Evolutionary conservation across 2,329 filamentous ascomycete genomes (phyloP).

Genomic region (Madurella fahalii): DNA sequence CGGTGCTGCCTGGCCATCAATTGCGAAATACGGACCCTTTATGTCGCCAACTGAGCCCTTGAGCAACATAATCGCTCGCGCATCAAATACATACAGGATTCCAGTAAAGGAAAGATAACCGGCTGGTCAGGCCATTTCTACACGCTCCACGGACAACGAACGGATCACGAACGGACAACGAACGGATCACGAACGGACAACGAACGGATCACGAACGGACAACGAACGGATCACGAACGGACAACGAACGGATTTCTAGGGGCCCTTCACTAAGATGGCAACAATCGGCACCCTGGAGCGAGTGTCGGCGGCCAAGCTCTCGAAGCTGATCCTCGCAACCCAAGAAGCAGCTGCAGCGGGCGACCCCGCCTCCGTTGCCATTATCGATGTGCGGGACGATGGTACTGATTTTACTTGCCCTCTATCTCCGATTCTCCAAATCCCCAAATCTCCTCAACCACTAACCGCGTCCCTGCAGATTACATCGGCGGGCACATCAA

Average conservation of each 20-base stretch:
- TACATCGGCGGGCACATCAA: constrained; percentile 87
- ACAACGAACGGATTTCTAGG: too few species aligned
- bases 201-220: background rate
- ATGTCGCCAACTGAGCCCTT: too few species aligned
- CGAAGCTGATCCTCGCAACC: constrained; percentile 56
- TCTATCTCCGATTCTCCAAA: background rate
- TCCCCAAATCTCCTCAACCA: constrained; percentile 2
- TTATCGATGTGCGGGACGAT: constrained; percentile 87
- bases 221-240: background rate
- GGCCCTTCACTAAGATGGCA: too few species aligned
- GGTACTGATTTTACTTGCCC: constrained; percentile 42
- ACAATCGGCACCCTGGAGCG: constrained; percentile 61
- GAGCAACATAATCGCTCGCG: too few species aligned
- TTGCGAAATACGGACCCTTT: too few species aligned
- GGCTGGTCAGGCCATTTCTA: too few species aligned
- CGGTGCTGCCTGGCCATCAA: too few species aligned
- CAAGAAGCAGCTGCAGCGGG: constrained; percentile 33
- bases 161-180: too few species aligned
- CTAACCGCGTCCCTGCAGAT: constrained; percentile 47
- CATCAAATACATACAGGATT: too few species aligned
- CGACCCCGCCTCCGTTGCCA: constrained; percentile 53
- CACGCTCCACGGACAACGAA: too few species aligned
- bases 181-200: too few species aligned
- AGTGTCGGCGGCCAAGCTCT: constrained; percentile 66
- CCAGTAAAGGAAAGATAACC: too few species aligned